Conservation (phyloP, 768 basidiomycete genomes). For the Mycena crocata region DNA sequence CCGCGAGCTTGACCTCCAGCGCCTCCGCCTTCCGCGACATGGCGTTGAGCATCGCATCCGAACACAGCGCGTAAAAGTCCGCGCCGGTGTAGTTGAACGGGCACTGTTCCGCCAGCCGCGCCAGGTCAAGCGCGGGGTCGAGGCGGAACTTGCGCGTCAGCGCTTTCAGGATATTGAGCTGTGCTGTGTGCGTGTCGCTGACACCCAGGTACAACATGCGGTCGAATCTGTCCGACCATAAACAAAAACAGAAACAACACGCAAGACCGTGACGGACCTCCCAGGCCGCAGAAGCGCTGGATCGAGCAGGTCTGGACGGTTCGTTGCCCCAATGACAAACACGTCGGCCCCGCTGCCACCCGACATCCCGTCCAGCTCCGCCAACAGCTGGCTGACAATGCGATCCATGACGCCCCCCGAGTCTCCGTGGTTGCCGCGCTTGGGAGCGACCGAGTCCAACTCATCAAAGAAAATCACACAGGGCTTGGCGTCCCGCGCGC, state of each 20-base stretch:
- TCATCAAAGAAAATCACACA: conserved; percentile 99
- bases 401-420: conserved; percentile 99
- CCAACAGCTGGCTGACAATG: conserved; percentile 93
- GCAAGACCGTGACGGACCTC: conserved; percentile 57
- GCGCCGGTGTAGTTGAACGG: conserved; percentile 97
- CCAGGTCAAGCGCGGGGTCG: conserved; percentile 73
- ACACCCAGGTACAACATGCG: conserved; percentile 96
- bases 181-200: conserved; percentile 87
- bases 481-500: conserved; percentile 90
- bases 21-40: conserved; percentile 89
- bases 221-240: conserved; percentile 78
- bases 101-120: conserved; percentile 74
- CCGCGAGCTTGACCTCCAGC: conserved; percentile 76
- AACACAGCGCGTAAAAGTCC: conserved; percentile 97
- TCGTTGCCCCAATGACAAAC: conserved; percentile 96
- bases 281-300: conserved; percentile 91
- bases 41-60: conserved; percentile 95
- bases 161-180: conserved; percentile 88
- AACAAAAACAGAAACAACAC: neutral
- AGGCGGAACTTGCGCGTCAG: conserved; percentile 93
- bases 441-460: conserved; percentile 93
- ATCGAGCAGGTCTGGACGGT: conserved; percentile 92
- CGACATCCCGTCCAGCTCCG: conserved; percentile 92
- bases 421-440: conserved; percentile 94
- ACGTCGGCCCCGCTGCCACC: conserved; percentile 75